These are phyloP conservation scores for Onygena corvina DNA, from an alignment of 2,329 filamentous ascomycete species.

Conservation along the genomic window DNA sequence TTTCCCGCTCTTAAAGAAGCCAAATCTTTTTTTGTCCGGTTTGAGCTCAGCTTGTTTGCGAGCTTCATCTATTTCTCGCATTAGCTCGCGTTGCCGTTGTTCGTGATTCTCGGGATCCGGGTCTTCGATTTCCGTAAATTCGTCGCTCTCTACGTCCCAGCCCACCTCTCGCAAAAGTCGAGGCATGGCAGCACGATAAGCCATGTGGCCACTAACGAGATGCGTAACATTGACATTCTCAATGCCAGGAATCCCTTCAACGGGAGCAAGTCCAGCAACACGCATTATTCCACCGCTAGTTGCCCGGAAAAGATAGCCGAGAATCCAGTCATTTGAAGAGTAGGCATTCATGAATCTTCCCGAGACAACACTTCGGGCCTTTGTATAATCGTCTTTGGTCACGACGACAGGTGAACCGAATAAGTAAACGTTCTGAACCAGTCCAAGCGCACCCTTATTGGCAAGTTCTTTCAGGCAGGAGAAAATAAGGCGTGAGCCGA, in stretches of 20 bases:
- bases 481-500: conserved; percentile 86
- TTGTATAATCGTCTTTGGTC: conserved; percentile 79
- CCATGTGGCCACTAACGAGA: conserved; percentile 84
- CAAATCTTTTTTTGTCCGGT: conserved; percentile 58
- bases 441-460: conserved; percentile 66
- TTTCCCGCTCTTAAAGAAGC: conserved; percentile 69
- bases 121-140: conserved; percentile 94
- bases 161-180: conserved; percentile 73
- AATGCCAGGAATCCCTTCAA: conserved; percentile 64
- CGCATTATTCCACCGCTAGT: conserved; percentile 85
- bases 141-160: conserved; percentile 82
- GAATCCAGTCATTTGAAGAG: conserved; percentile 90
- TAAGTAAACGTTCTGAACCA: conserved; percentile 89
- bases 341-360: conserved; percentile 95
- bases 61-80: conserved; percentile 92
- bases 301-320: conserved; percentile 87
- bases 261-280: conserved; percentile 67
- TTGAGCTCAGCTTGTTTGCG: conserved; percentile 74
- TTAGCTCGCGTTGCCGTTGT: conserved; percentile 77
- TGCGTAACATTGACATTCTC: conserved; percentile 86
- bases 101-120: conserved; percentile 89
- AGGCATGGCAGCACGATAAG: conserved; percentile 88
- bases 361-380: conserved; percentile 67
- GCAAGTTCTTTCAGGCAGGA: conserved; percentile 79
- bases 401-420: conserved; percentile 88